These are phyloP conservation scores for Senna siamea DNA, from an alignment of 306 rosid genomes.

Conservation along the genomic window DNA sequence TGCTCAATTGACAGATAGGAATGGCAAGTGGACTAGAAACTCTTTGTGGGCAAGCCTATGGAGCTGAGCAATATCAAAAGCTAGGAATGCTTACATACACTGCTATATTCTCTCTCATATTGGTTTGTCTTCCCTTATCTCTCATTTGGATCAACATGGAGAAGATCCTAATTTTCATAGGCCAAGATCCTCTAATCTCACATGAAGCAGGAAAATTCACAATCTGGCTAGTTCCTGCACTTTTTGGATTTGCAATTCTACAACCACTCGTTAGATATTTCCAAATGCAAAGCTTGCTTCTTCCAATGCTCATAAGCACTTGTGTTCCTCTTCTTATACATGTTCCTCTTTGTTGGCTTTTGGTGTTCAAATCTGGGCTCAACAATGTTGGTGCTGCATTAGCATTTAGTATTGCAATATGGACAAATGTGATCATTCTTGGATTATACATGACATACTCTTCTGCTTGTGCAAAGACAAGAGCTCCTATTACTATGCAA, in stretches of 20 bases:
- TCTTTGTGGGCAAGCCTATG: slow-evolving; percentile 55
- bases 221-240: slow-evolving; percentile 59
- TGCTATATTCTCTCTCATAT: slow-evolving; percentile 1
- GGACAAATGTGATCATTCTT: slow-evolving; percentile 56
- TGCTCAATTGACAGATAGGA: no score
- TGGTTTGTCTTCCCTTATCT: slow-evolving; percentile 39
- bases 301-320: slow-evolving; percentile 53
- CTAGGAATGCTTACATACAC: slow-evolving; percentile 28
- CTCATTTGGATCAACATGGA: slow-evolving; percentile 53
- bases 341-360: slow-evolving; percentile 9
- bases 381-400: slow-evolving; percentile 59
- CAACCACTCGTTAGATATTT: slow-evolving; percentile 57
- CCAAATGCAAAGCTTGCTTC: slow-evolving; percentile 54
- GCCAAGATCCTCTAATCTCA: slow-evolving; percentile 54
- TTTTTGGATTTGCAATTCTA: slow-evolving; percentile 55
- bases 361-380: slow-evolving; percentile 58
- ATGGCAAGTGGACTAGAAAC: slow-evolving; percentile 57
- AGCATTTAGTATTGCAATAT: slow-evolving; percentile 53
- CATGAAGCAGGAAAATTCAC: slow-evolving; percentile 49
- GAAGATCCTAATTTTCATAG: slow-evolving; percentile 47
- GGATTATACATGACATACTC: slow-evolving; percentile 46
- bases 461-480: slow-evolving; percentile 44
- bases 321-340: slow-evolving; percentile 44
- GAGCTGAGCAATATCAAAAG: slow-evolving; percentile 49
- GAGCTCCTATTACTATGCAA: slow-evolving; percentile 48